Evolutionary conservation across 1,284 basidiomycete genomes (phyloP).

Genomic region (Apiotrichum sp.): DNA sequence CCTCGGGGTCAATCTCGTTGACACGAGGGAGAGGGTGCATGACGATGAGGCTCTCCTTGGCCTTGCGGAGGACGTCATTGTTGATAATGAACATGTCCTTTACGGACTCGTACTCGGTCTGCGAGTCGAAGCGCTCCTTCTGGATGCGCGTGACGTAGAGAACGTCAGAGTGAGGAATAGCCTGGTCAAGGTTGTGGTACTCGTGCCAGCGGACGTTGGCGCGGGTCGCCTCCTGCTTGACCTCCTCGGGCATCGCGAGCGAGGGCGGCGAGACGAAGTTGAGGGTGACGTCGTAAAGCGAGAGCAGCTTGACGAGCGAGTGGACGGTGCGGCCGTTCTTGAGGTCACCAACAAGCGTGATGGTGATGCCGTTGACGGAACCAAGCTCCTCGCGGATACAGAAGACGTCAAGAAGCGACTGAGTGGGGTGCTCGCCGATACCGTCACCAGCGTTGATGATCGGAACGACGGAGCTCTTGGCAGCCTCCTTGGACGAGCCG

Average conservation of each 20-base stretch:
- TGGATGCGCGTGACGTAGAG: slow-evolving; percentile 95
- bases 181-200: slow-evolving; percentile 80
- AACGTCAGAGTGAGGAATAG: slow-evolving; percentile 89
- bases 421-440: slow-evolving; percentile 94
- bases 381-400: slow-evolving; percentile 98
- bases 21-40: slow-evolving; percentile 96
- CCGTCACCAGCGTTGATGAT: slow-evolving; percentile 97
- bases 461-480: slow-evolving; percentile 91
- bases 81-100: slow-evolving; percentile 92
- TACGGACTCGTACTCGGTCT: slow-evolving; percentile 80
- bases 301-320: slow-evolving; percentile 86
- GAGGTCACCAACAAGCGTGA: slow-evolving; percentile 90
- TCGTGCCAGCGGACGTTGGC: slow-evolving; percentile 74
- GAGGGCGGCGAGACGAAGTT: slow-evolving; percentile 91
- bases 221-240: slow-evolving; percentile 74
- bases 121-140: slow-evolving; percentile 82
- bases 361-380: slow-evolving; percentile 91
- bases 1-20: slow-evolving; percentile 96
- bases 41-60: slow-evolving; percentile 94
- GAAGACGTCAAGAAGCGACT: slow-evolving; percentile 90
- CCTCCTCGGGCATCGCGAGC: slow-evolving; percentile 84
- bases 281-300: slow-evolving; percentile 81
- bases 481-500: slow-evolving; percentile 82
- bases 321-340: slow-evolving; percentile 99
- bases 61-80: slow-evolving; percentile 82